Evolutionary conservation across 2,329 filamentous ascomycete genomes (phyloP).

Genomic region (Fusarium begoniae): DNA sequence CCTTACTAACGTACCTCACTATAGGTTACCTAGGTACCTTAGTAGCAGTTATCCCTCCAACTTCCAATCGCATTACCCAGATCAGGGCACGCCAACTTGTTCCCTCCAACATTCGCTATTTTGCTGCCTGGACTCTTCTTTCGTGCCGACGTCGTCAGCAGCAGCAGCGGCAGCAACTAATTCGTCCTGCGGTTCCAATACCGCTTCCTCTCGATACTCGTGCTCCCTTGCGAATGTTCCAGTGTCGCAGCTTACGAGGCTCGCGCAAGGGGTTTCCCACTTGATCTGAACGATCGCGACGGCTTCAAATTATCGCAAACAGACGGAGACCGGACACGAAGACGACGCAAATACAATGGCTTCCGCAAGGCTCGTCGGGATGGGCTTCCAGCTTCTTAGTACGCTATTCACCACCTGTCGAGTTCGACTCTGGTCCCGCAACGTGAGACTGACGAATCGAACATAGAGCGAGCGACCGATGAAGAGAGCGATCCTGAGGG

Average conservation of each 20-base stretch:
- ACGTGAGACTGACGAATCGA: conserved; percentile 34
- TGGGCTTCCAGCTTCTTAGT: conserved; percentile 48
- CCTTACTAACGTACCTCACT: not conserved
- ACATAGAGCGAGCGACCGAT: conserved; percentile 40
- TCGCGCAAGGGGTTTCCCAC: conserved; percentile 39
- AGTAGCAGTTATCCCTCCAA: not conserved
- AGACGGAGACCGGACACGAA: not conserved
- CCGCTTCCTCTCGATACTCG: not conserved
- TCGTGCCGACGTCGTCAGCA: not conserved
- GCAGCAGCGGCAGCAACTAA: not conserved
- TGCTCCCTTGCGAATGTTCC: conserved; percentile 34
- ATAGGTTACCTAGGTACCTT: too few relatives aligned
- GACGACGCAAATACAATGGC: conserved; percentile 30
- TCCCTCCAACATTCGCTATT: conserved; percentile 7
- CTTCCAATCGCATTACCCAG: conserved; percentile 21
- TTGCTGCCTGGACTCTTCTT: conserved; percentile 10
- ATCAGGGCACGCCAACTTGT: not conserved
- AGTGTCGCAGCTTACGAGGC: conserved; percentile 37
- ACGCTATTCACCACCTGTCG: conserved; percentile 13
- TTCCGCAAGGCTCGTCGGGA: conserved; percentile 39
- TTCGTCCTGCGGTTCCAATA: not conserved
- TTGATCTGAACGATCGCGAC: conserved; percentile 24
- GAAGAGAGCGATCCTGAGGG: conserved; percentile 50
- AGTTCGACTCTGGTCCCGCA: not conserved
- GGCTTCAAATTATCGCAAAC: not conserved